A percentile compares a stretch with the other conserved stretches of the same genome.
Conservation (phyloP, 2,329 filamentous ascomycete genomes). For the Penicillium oxalicum region DNA sequence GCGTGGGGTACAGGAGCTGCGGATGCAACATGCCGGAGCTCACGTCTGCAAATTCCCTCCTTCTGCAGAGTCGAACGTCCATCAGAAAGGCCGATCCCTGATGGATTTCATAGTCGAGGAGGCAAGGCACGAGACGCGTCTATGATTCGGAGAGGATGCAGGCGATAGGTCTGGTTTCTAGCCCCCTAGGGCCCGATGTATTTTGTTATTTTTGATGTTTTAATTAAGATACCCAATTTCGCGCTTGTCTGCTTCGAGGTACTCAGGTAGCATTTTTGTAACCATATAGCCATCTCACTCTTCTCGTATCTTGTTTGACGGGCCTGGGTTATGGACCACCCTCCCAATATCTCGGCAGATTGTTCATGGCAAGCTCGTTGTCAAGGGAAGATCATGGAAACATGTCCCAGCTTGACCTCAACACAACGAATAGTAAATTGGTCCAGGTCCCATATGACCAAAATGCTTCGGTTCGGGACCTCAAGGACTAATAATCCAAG, state of each 20-base stretch:
- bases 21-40: slow-evolving; percentile 8
- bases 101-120: slow-evolving; percentile 25
- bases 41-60: slow-evolving; percentile 22
- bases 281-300: no score
- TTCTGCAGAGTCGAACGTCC: neutral
- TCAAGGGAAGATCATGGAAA: no score
- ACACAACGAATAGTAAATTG: no score
- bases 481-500: no score
- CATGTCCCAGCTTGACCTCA: no score
- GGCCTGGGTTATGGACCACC: no score
- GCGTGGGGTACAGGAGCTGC: slow-evolving; percentile 7
- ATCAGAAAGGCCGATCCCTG: slow-evolving; percentile 11
- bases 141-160: neutral
- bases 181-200: no score
- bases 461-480: no score
- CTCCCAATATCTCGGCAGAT: no score
- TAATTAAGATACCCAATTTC: neutral
- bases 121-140: neutral
- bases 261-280: neutral
- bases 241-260: neutral
- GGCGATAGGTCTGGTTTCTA: neutral
- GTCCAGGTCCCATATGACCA: no score
- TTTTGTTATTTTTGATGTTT: neutral
- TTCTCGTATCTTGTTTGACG: neutral
- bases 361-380: no score